These are phyloP conservation scores for Triglochin maritima DNA, from an alignment of 106 monocot species.

Conservation along the genomic window DNA sequence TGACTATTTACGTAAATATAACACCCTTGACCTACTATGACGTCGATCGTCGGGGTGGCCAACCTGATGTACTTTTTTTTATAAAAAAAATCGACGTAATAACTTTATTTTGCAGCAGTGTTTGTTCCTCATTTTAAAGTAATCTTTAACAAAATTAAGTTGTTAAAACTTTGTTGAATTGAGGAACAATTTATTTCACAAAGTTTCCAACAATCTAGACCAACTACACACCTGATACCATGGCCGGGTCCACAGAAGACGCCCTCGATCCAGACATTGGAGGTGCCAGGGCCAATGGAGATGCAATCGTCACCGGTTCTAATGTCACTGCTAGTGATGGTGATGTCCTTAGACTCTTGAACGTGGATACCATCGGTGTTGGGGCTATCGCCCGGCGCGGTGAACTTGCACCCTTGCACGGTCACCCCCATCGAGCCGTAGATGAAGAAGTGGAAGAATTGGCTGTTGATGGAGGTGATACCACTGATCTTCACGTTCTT, in stretches of 20 bases:
- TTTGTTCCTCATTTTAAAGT: background rate
- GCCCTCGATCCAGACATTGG: slow-evolving; percentile 21
- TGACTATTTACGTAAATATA: too few relatives aligned
- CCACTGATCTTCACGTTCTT: slow-evolving; percentile 19
- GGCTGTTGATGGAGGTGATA: slow-evolving; percentile 24
- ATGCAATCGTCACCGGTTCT: slow-evolving; percentile 41
- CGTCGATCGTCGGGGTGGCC: too few relatives aligned
- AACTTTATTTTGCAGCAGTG: background rate
- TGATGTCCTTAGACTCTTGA: slow-evolving; percentile 12
- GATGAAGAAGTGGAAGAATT: slow-evolving; percentile 24
- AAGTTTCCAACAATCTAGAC: background rate
- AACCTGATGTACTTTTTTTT: background rate
- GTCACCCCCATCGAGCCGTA: slow-evolving; percentile 8
- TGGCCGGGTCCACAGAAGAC: slow-evolving; percentile 36
- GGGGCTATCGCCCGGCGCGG: slow-evolving; percentile 23
- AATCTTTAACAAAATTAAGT: too few relatives aligned
- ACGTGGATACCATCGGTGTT: slow-evolving; percentile 38
- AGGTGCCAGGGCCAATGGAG: slow-evolving; percentile 22
- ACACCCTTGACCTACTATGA: too few relatives aligned
- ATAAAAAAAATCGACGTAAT: background rate
- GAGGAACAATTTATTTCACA: background rate
- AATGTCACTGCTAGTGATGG: slow-evolving; percentile 18
- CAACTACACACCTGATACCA: slow-evolving; percentile 22
- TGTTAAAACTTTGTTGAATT: background rate
- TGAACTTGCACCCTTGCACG: slow-evolving; percentile 9